Percentiles rank a stretch among this genome's conserved stretches.
These are phyloP conservation scores for Myrmaecium sp. DNA, from an alignment of 2,329 filamentous ascomycete genomes.

Conservation along the genomic window DNA sequence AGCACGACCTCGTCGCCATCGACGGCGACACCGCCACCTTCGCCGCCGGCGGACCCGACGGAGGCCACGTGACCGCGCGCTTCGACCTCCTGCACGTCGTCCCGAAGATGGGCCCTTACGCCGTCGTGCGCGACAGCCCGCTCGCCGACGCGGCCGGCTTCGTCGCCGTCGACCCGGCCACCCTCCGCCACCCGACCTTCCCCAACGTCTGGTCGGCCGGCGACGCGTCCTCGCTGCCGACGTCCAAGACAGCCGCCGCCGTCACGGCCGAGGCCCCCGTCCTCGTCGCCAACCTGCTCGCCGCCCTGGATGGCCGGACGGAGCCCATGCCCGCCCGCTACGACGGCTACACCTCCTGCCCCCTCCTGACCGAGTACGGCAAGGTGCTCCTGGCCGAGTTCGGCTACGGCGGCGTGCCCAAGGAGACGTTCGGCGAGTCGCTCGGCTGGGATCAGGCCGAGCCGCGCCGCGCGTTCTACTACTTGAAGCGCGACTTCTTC, in stretches of 20 bases:
- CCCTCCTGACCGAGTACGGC: conserved; percentile 31
- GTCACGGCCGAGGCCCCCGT: conserved; percentile 21
- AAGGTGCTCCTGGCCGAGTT: conserved; percentile 50
- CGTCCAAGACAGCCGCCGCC: conserved; percentile 22
- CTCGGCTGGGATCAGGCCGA: conserved; percentile 40
- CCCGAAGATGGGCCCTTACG: conserved; percentile 21
- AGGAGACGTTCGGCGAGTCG: conserved; percentile 41
- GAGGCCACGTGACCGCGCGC: conserved; percentile 12
- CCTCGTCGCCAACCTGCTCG: conserved; percentile 18
- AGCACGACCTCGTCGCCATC: conserved; percentile 20
- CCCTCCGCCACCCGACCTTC: conserved; percentile 21
- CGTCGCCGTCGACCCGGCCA: conserved; percentile 19
- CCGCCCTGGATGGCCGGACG: conserved; percentile 12
- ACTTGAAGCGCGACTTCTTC: conserved; percentile 51
- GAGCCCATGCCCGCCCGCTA: conserved; percentile 12
- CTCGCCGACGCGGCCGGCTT: conserved; percentile 20
- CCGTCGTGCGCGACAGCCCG: conserved; percentile 18
- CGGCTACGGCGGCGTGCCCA: conserved; percentile 45
- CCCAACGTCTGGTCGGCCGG: conserved; percentile 22
- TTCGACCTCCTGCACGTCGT: conserved; percentile 22
- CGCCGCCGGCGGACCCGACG: conserved; percentile 9
- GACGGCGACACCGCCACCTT: conserved; percentile 22
- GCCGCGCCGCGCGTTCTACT: conserved; percentile 41
- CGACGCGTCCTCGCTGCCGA: conserved; percentile 20
- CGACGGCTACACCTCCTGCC: conserved; percentile 24